Evolutionary conservation across 768 basidiomycete genomes (phyloP), one percentile per base, ranked within the genome.

Genomic region (Amanita muscaria): DNA sequence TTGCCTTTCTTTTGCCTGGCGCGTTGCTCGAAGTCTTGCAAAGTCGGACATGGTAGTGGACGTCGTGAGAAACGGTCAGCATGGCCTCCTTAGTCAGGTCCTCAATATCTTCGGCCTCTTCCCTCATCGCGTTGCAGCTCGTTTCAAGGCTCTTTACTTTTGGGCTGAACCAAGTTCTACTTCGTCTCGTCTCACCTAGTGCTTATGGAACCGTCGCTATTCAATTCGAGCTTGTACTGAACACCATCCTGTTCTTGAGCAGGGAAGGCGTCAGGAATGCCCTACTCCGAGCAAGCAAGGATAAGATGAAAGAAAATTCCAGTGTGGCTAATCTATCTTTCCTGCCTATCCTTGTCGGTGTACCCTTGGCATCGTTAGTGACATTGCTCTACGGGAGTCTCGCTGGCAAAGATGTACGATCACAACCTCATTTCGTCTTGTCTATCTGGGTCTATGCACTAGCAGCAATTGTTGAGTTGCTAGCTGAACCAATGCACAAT

Each of bases 211-310:
- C 88, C 0, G 91, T 89, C 12, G 79, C 90, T 0, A 86, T 99
- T 49, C 93, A 96, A 55, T 91, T 98, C 62, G 96, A 98, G 59
- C 76, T 97, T 21, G 58, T 98, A 19, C 73, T 88, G 36, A 88
- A 83, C 53, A 91, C 91, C 9, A 87, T 93, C 54, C 70, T 98
- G 34, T 97, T 98, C 61, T 70, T 98, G 6, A 83, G 84, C 25
- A 73, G 96, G n/a, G 96, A 99, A 61, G 94, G 93, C 14, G 75
- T 98, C 6, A 74, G 96, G 31, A 88, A 84, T 58, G 80, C 88
- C 5, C 72, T 96, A 4, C 69, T 96, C 12, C 77, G 92, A n/a
- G 70, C 56, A 44, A 57, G 60, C 34, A 54, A 49, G 18, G 53
- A 56, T 27, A 50, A 44, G 42, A 47, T 45, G 40, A 44, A 34